Evolutionary conservation across 2,329 filamentous ascomycete species (phyloP).

Genomic region (Alternaria solani): DNA sequence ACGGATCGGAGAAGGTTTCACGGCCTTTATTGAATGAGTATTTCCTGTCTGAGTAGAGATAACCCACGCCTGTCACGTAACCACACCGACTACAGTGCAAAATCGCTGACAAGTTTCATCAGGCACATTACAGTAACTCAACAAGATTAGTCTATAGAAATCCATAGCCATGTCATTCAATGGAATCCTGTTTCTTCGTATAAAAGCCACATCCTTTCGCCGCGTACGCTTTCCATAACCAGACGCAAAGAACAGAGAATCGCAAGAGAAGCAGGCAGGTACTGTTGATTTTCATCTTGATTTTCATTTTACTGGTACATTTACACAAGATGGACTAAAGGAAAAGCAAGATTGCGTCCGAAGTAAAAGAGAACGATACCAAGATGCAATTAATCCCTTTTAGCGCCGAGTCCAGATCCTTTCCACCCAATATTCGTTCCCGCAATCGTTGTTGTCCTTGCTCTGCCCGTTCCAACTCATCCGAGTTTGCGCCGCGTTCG

Average conservation of each 20-base stretch:
- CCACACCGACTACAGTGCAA: not conserved
- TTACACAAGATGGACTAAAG: not conserved
- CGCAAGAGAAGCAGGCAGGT: not conserved
- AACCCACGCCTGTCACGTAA: not conserved
- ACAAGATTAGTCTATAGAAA: not conserved
- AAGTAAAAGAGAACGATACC: not conserved
- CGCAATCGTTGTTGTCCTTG: conserved; percentile 1
- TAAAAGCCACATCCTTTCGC: not conserved
- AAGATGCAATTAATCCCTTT: conserved; percentile 3
- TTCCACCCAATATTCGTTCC: conserved; percentile 7
- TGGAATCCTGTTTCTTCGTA: not conserved
- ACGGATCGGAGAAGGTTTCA: conserved; percentile 47
- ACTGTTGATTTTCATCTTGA: not conserved
- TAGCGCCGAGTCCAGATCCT: conserved; percentile 11
- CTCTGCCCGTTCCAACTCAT: not conserved
- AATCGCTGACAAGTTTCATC: not conserved
- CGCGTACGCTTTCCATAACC: not conserved
- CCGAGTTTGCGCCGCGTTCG: not conserved
- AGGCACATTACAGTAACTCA: not conserved
- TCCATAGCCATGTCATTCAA: not conserved
- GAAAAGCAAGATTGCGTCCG: not conserved
- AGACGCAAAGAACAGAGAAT: not conserved
- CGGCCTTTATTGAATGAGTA: conserved; percentile 38
- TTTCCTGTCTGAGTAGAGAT: conserved; percentile 6
- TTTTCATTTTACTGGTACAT: not conserved